These are phyloP conservation scores for Pythium biforme DNA, from an alignment of 352 stramenopile species.

Conservation along the genomic window DNA sequence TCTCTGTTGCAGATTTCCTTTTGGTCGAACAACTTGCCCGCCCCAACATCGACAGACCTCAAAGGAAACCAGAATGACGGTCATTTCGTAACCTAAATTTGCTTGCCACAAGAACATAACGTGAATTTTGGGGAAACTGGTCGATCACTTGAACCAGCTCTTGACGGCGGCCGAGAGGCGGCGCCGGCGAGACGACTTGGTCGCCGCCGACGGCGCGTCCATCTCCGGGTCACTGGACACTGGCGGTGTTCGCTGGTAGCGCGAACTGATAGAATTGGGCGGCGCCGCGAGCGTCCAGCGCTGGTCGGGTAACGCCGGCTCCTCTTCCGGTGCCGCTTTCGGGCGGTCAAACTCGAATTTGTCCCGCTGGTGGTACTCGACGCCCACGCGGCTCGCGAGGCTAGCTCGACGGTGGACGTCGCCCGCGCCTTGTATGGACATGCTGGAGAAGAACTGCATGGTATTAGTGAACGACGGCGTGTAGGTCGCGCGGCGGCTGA, in stretches of 20 bases:
- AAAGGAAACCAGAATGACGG: slow-evolving; percentile 43
- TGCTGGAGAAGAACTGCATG: slow-evolving; percentile 4
- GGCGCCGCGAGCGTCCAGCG: not conserved
- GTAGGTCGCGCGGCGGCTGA: slow-evolving; percentile 5
- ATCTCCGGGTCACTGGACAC: not conserved
- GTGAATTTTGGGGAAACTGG: not conserved
- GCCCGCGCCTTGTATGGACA: not conserved
- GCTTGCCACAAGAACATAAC: not conserved
- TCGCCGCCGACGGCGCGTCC: not conserved
- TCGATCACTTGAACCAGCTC: slow-evolving; percentile 7
- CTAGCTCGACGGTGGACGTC: not conserved
- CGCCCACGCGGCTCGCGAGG: not conserved
- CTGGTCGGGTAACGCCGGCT: not conserved
- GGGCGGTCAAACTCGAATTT: not conserved
- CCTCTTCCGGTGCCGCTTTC: not conserved
- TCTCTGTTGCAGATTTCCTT: not conserved
- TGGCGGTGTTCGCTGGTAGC: not conserved
- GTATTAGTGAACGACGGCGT: slow-evolving; percentile 4
- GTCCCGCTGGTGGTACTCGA: not conserved
- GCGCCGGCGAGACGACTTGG: slow-evolving; percentile 3
- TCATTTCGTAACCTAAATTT: slow-evolving; percentile 16
- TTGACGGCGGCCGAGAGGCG: not conserved
- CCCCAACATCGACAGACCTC: not conserved
- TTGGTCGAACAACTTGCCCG: too few relatives aligned
- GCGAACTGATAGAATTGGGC: not conserved